These are phyloP conservation scores for Chlorella vulgaris DNA, from an alignment of 139 green algal genomes.

Conservation along the genomic window DNA sequence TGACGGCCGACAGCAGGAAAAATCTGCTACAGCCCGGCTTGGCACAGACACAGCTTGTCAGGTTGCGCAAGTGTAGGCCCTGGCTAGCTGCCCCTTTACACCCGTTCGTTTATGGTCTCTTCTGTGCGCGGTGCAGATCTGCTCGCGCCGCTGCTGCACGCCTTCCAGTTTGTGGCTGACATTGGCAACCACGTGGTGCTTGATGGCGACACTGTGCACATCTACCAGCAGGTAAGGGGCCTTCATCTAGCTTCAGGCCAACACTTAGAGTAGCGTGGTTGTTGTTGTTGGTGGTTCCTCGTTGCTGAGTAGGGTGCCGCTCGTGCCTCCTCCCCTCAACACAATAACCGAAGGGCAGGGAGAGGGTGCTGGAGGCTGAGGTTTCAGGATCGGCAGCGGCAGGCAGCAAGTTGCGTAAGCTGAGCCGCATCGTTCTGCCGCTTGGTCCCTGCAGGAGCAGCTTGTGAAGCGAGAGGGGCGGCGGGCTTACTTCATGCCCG, in stretches of 20 bases:
- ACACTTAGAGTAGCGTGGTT: no score
- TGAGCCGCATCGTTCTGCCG: background rate
- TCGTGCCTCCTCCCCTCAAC: no score
- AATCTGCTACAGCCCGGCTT: no score
- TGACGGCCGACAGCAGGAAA: no score
- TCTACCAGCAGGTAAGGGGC: slow-evolving; percentile 8
- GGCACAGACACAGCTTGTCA: background rate
- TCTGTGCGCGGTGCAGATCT: background rate
- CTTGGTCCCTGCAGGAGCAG: slow-evolving; percentile 1
- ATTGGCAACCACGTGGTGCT: slow-evolving; percentile 41
- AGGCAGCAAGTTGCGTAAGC: background rate
- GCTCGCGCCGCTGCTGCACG: slow-evolving; percentile 23
- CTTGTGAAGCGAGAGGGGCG: slow-evolving; percentile 15
- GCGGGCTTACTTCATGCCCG: slow-evolving; percentile 39
- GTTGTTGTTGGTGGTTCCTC: no score
- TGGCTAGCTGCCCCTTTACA: background rate
- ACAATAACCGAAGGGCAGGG: no score
- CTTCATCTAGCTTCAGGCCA: no score
- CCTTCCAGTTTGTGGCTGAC: slow-evolving; percentile 17
- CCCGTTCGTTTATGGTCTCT: no score
- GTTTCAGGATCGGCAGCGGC: no score
- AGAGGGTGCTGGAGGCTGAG: no score
- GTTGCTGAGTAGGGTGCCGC: no score
- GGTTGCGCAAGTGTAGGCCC: background rate
- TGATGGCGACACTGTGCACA: slow-evolving; percentile 40